phyloP scores from a whole-genome alignment of 2,329 filamentous ascomycete genomes.

The Zymoseptoria crescenta region DNA sequence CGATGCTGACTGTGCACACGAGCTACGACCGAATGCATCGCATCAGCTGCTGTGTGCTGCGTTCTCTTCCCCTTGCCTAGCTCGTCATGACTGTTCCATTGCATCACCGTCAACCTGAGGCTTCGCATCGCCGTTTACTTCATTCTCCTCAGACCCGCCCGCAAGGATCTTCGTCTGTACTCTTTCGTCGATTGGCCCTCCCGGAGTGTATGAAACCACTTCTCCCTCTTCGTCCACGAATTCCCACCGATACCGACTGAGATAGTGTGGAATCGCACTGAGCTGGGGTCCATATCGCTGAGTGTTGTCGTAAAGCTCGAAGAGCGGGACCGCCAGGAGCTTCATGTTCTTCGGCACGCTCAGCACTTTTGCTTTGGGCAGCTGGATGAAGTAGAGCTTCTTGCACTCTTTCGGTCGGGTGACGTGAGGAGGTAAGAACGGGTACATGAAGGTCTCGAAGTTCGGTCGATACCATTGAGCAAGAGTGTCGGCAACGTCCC shows the following conservation, averaged over 20 bases:
- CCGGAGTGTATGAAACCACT: slow-evolving; percentile 48
- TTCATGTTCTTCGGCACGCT: slow-evolving; percentile 99
- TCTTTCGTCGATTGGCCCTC: slow-evolving; percentile 23
- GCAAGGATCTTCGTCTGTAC: slow-evolving; percentile 27
- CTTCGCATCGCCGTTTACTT: background rate
- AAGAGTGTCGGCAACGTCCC: slow-evolving; percentile 89
- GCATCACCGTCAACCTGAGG: background rate
- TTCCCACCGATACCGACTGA: slow-evolving; percentile 95
- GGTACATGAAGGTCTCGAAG: slow-evolving; percentile 99
- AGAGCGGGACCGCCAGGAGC: slow-evolving; percentile 87
- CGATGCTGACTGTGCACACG: background rate
- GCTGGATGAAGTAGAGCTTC: slow-evolving; percentile 94
- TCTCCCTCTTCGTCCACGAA: slow-evolving; percentile 91
- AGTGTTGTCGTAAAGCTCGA: slow-evolving; percentile 97
- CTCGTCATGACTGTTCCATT: slow-evolving; percentile 4
- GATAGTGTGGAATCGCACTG: slow-evolving; percentile 87
- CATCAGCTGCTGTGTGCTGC: background rate
- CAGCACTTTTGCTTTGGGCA: slow-evolving; percentile 86
- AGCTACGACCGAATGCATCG: background rate
- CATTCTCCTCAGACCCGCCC: slow-evolving; percentile 20
- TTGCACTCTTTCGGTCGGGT: slow-evolving; percentile 98
- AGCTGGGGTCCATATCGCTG: slow-evolving; percentile 90
- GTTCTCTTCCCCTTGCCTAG: background rate
- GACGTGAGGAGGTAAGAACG: slow-evolving; percentile 91
- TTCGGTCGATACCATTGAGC: slow-evolving; percentile 99